Conservation (phyloP, 306 rosid species). For the Neltuma alba region DNA sequence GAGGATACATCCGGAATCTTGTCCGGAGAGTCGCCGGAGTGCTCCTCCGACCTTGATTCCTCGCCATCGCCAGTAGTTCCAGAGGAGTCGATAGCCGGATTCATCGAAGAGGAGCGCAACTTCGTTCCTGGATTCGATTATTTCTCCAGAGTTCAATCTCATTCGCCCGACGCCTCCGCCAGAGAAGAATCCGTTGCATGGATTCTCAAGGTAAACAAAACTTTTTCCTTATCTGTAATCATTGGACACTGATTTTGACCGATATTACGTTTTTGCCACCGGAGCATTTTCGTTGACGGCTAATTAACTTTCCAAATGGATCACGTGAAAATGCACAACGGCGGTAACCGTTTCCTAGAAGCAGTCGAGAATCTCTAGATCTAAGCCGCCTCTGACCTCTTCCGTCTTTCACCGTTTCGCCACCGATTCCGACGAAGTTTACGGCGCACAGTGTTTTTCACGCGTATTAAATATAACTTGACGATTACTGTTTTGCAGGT, state of each 20-base stretch:
- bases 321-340: slow-evolving; percentile 26
- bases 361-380: slow-evolving; percentile 23
- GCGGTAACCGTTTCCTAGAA: slow-evolving; percentile 12
- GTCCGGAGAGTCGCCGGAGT: slow-evolving; percentile 68
- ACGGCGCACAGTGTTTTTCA: background rate
- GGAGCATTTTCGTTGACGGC: background rate
- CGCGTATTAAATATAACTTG: slow-evolving; percentile 7
- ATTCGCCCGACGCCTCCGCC: slow-evolving; percentile 66
- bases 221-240: background rate
- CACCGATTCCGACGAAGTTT: background rate
- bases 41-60: slow-evolving; percentile 63
- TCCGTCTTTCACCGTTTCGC: background rate
- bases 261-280: slow-evolving; percentile 51
- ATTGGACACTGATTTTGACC: slow-evolving; percentile 29
- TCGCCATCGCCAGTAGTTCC: slow-evolving; percentile 1
- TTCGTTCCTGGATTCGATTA: slow-evolving; percentile 79
- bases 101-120: slow-evolving; percentile 77
- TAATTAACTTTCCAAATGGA: background rate
- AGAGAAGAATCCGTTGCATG: slow-evolving; percentile 88
- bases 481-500: slow-evolving; percentile 56
- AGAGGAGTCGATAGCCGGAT: slow-evolving; percentile 76
- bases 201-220: slow-evolving; percentile 79
- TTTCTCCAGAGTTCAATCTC: slow-evolving; percentile 62
- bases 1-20: slow-evolving; percentile 70
- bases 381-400: slow-evolving; percentile 4